phyloP scores from a whole-genome alignment of 2,329 filamentous ascomycete species.

The Botryosphaeria dothidea region DNA sequence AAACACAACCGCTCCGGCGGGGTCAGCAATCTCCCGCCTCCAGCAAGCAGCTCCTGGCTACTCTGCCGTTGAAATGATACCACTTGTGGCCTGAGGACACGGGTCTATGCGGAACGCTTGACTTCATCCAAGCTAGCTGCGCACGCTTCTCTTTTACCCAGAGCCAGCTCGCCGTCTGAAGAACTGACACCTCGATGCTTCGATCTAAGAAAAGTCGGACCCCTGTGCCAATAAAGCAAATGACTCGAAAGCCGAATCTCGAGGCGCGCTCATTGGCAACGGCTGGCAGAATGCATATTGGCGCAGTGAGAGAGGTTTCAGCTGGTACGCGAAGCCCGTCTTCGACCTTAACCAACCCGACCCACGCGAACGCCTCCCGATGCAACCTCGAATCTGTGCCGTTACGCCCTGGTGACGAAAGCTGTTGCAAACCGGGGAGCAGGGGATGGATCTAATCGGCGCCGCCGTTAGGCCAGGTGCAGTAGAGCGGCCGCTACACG shows the following conservation, averaged over 20 bases:
- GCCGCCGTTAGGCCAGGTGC: conserved; percentile 11
- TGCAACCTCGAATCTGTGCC: conserved; percentile 6
- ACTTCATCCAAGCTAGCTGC: conserved; percentile 13
- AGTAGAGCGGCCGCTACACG: conserved; percentile 7
- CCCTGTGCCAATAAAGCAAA: conserved; percentile 13
- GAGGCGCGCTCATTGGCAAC: conserved; percentile 9
- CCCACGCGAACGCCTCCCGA: not conserved
- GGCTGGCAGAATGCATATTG: not conserved
- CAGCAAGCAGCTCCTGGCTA: not conserved
- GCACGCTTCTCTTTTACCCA: conserved; percentile 9
- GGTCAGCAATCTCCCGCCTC: conserved; percentile 9
- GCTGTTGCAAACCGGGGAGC: conserved; percentile 12
- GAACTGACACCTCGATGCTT: conserved; percentile 5
- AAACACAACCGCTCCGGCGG: not conserved
- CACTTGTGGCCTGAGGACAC: conserved; percentile 15
- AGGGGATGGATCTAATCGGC: conserved; percentile 9
- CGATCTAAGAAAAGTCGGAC: not conserved
- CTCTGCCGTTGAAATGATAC: not conserved
- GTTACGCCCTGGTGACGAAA: not conserved
- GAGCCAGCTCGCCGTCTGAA: not conserved
- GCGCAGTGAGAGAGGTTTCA: conserved; percentile 6
- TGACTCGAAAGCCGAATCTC: conserved; percentile 5
- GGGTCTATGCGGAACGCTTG: conserved; percentile 4
- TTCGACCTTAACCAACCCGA: not conserved
- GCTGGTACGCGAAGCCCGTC: conserved; percentile 5